Evolutionary conservation across 768 basidiomycete genomes (phyloP).

Genomic region (Russula earlei): DNA sequence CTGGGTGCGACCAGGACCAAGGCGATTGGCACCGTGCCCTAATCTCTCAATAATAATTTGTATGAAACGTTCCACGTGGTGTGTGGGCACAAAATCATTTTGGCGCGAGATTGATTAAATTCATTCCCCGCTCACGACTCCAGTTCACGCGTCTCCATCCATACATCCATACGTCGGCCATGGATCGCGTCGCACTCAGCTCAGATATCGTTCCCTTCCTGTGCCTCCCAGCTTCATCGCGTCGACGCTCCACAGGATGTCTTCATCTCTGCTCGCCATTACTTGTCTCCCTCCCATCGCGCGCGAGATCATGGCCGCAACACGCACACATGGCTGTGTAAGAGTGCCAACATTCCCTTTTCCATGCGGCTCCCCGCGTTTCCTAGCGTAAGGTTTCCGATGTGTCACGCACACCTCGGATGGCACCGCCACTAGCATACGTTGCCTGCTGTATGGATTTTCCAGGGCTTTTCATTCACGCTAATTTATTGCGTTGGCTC

Average conservation of each 20-base stretch:
- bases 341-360: conserved; percentile 1
- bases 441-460: not conserved
- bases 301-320: not conserved
- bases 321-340: not conserved
- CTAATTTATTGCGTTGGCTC: not conserved
- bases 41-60: too few relatives aligned
- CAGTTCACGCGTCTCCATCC: too few relatives aligned
- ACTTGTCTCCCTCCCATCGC: not conserved
- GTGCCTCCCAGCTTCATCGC: not conserved
- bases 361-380: too few relatives aligned
- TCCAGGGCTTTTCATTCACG: not conserved
- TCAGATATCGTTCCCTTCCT: too few relatives aligned
- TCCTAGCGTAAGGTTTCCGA: not conserved
- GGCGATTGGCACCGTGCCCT: too few relatives aligned
- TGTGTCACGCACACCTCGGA: not conserved
- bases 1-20: too few relatives aligned
- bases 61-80: too few relatives aligned
- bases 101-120: too few relatives aligned
- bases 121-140: too few relatives aligned
- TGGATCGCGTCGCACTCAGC: not conserved
- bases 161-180: too few relatives aligned
- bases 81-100: too few relatives aligned
- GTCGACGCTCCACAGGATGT: not conserved
- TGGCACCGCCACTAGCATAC: not conserved
- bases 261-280: not conserved